Percentiles rank a stretch among this genome's conserved stretches.
Conservation (phyloP, 768 basidiomycete genomes). For the Naganishia vaughanmartiniae region DNA sequence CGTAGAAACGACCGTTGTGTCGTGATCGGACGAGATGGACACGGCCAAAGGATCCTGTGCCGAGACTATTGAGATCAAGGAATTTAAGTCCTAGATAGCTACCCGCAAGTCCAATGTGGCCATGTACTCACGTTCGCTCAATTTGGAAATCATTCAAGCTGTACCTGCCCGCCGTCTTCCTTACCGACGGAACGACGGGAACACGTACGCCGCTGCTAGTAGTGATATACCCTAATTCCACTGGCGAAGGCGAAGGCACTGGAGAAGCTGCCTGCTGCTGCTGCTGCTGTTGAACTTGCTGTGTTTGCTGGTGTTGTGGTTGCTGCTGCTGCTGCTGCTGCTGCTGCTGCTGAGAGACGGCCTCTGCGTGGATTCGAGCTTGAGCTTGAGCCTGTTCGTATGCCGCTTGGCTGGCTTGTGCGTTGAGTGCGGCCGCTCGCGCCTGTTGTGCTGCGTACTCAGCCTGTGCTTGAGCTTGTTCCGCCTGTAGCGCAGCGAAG, state of each 20-base stretch:
- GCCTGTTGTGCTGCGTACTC: conserved; percentile 51
- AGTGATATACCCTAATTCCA: conserved; percentile 20
- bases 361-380: not conserved
- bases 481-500: conserved; percentile 36
- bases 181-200: conserved; percentile 35
- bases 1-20: conserved; percentile 93
- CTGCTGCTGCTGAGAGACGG: not conserved
- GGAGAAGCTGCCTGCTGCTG: conserved; percentile 29
- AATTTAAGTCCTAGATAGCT: not conserved
- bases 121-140: conserved; percentile 48
- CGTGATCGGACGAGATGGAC: conserved; percentile 69
- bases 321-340: conserved; percentile 8
- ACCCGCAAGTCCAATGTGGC: not conserved
- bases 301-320: conserved; percentile 1
- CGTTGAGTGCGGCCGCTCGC: conserved; percentile 50
- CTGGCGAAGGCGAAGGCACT: conserved; percentile 20
- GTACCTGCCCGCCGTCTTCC: conserved; percentile 51
- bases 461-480: conserved; percentile 46
- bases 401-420: conserved; percentile 49
- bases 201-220: conserved; percentile 17
- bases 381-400: conserved; percentile 35
- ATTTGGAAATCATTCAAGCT: conserved; percentile 50
- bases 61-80: conserved; percentile 37
- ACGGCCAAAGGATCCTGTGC: conserved; percentile 52
- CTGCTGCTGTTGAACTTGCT: not conserved